Conservation (phyloP, 306 rosid species). For the Ormosia semicastrata region DNA sequence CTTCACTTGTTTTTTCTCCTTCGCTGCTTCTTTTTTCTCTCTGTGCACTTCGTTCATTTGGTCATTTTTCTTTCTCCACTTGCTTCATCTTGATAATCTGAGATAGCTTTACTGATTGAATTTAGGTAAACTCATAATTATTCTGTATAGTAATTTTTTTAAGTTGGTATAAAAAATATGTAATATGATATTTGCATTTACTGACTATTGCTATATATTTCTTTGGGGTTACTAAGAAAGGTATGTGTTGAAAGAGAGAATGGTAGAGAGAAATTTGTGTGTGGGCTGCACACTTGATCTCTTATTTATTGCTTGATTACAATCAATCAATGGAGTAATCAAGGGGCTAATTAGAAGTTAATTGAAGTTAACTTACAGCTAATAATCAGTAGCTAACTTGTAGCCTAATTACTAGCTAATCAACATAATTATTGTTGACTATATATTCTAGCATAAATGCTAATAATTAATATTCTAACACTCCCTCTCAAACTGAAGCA, state of each 20-base stretch:
- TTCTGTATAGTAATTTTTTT: neutral
- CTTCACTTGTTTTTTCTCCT: neutral
- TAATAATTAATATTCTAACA: neutral
- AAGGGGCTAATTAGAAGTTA: neutral
- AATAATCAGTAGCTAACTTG: neutral
- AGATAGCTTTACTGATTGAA: slow-evolving; percentile 13
- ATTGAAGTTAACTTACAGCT: neutral
- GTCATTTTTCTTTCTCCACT: neutral
- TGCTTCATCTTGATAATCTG: slow-evolving; percentile 12
- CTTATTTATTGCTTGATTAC: no score
- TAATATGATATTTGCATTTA: neutral
- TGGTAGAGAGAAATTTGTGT: neutral
- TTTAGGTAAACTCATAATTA: neutral
- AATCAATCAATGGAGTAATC: neutral
- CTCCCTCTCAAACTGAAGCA: no score
- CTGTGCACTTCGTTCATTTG: neutral
- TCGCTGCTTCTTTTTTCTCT: neutral
- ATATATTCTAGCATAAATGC: neutral
- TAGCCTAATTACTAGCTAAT: neutral
- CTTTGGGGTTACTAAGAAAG: neutral
- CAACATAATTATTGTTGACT: neutral
- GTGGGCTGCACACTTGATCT: neutral
- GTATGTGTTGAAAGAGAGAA: neutral
- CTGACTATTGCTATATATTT: neutral
- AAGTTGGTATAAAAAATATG: slow-evolving; percentile 8